Percentiles rank a stretch among this genome's conserved stretches.
phyloP scores from a whole-genome alignment of 352 stramenopile genomes.

The Saprolegnia diclina region DNA sequence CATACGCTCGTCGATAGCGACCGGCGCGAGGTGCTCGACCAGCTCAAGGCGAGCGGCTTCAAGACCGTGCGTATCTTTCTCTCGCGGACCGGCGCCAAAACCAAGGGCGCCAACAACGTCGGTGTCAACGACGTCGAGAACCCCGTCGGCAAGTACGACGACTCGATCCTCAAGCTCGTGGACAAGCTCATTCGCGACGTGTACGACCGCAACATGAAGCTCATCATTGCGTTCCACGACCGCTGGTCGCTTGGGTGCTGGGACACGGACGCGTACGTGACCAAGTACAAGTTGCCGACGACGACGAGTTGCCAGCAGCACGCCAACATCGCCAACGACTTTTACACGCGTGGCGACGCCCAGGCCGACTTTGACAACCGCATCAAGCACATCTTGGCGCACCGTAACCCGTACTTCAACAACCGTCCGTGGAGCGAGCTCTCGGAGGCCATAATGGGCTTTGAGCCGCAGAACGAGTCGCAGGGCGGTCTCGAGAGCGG shows the following conservation, averaged over 20 bases:
- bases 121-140: constrained; percentile 5
- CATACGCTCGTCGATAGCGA: constrained; percentile 9
- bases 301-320: not conserved
- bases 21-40: not conserved
- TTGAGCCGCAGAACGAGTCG: constrained; percentile 23
- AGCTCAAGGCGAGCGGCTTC: constrained; percentile 1
- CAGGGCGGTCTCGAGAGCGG: not conserved
- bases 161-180: constrained; percentile 8
- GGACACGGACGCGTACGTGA: constrained; percentile 19
- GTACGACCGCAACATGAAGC: constrained; percentile 5
- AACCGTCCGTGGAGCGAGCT: constrained; percentile 9
- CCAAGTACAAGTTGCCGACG: constrained; percentile 5
- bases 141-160: constrained; percentile 5
- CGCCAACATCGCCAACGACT: constrained; percentile 2
- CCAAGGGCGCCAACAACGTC: constrained; percentile 11
- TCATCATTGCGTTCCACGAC: constrained; percentile 22
- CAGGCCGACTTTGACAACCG: constrained; percentile 19
- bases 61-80: constrained; percentile 19
- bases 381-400: constrained; percentile 4
- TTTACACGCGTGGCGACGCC: constrained; percentile 1
- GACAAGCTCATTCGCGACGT: constrained; percentile 15
- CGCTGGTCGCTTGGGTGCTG: constrained; percentile 11
- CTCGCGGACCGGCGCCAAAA: not conserved
- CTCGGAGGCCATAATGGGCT: constrained; percentile 10
- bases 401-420: constrained; percentile 12